Base-by-base conservation (phyloP, 306 rosid species). In the Quercus suber region DNA sequence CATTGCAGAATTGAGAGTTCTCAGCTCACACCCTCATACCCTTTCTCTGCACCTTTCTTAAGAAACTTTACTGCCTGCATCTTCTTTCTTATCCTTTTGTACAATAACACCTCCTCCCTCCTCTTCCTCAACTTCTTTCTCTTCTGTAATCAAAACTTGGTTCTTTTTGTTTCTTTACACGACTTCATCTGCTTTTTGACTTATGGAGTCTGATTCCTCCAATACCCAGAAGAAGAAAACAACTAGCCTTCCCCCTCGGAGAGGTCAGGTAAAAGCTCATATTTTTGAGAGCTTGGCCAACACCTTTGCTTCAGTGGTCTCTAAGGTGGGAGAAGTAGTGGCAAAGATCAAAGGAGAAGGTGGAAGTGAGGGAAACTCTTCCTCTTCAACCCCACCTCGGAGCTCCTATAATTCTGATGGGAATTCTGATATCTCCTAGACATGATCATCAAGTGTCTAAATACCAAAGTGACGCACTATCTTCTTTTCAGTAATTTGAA, bases 181-280 rank as follows among this genome's bases (percentile, higher is more conserved):
- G 53, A 74, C 63, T 18, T 55, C 19, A 15, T 23, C 6, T 30
- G 1, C 37, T 30, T 3, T 52, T 55, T 1, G 37, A 21, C 37
- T 31, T 31, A 86, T 88, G 89, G 71, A 75, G 8, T 33, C 69
- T 15, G 30, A n/a, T 1, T 17, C 52, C 71, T 55, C 82, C 12
- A 27, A 27, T 7, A 8, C 73, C 69, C 23, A 35, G 6, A 75
- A 78, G 12, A n/a, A 55, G 41, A 63, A 74, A 20, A 25, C 11
- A 3, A 5, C 76, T 21, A 85, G 17, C 45, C 18, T 55, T 35
- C 89, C 82, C 0, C 82, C 80, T 1, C 6, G 6, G 37, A 67
- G 89, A 67, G 91, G 88, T 9, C 55, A 69, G 52, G 67, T 85
- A 30, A 85, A 63, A 84, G 82, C 83, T 64, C 37, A 76, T 1